Evolutionary conservation across 2,329 filamentous ascomycete species (phyloP), one percentile per base, ranked within the genome.

Genomic region (Teratosphaeria viscida): DNA sequence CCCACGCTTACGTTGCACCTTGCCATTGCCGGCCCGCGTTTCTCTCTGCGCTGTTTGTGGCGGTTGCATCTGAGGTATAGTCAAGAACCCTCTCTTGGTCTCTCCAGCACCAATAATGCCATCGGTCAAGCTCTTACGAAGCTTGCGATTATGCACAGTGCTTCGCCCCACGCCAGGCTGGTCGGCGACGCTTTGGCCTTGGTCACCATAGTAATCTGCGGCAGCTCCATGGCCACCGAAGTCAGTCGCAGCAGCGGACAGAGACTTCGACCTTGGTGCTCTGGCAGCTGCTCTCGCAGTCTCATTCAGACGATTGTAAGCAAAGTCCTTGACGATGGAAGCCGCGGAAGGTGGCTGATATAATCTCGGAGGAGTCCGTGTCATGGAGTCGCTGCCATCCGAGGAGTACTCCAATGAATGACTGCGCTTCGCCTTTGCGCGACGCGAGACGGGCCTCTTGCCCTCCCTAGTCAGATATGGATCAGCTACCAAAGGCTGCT

Each of bases 181-280:
- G 2, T 74, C 68, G 11, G 73, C 68, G 5, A 86, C 82, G 26
- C 82, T 84, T 67, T 85, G 73, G 8, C 83, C 83, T 63, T 82
- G 78, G 66, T 86, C 83, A 56, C 78, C 78, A 67, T 85, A 86
- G 69, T 83, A 86, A 52, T 83, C 81, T 27, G 66, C 64, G n/a
- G 84, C 78, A 2, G 83, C 83, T 52, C 83, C 84, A 59, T 78
- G 76, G 7, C 43, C 35, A 12, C 19, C 26, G 27, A 32, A 54
- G 19, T 35, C n/a, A 6, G 49, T 52, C 27, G 56, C 57, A 37
- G 54, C 47, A 56, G 39, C 43, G 1, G 56, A 43, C 27, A 29
- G 12, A 14, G 43, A 47, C 35, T 47, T 54, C 8, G 39, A 29
- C 54, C 35, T 19, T 27, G 19, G n/a, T n/a, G 57, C 57, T 8